Base-by-base conservation (phyloP, 257 asterid genomes). In the Striga asiatica region DNA sequence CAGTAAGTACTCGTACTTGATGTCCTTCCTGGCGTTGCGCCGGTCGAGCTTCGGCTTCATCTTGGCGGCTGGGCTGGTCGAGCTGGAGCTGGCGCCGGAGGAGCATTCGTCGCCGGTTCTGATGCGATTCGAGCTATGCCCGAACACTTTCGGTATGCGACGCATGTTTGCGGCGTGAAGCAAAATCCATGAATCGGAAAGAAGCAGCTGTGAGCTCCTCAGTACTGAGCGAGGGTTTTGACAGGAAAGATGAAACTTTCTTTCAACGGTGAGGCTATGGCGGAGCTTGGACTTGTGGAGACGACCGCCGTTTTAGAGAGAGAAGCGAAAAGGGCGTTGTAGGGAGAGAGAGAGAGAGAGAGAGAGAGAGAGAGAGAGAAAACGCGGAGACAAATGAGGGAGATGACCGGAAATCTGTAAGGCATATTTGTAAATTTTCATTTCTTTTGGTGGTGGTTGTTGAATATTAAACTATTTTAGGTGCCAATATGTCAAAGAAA, bases 1-100 rank as follows among this genome's bases (percentile, higher is more conserved):
- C n/a, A n/a, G n/a, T n/a, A n/a, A 74, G 61, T 66, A 74, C 18
- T 91, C 89, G 80, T 84, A 91, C 47, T 80, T 69, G 46, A 91
- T 71, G 61, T 87, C 61, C 60, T 77, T 86, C 66, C 24, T 23
- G 10, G 98, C 98, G 84, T 77, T 74, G 22, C 70, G 74, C 48
- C 98, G 87, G 48, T 80, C 77, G 54, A 91, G 81, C 70, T 72
- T 72, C 60, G 88, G 91, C 71, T 56, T 71, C 29, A 73, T 60
- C 64, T 71, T 81, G 32, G 60, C 65, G 56, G 64, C 45, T 24
- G 25, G 59, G 56, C 63, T 42, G 59, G 70, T 65, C 11, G 72
- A 49, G 61, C 69, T 61, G 1, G 71, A 64, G 29, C 55, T 49
- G 25, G 62, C 46, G 59, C 60, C 62, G 42, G 70, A 52, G 57